phyloP scores from a whole-genome alignment of 2,329 filamentous ascomycete genomes.

The Cordyceps javanica region DNA sequence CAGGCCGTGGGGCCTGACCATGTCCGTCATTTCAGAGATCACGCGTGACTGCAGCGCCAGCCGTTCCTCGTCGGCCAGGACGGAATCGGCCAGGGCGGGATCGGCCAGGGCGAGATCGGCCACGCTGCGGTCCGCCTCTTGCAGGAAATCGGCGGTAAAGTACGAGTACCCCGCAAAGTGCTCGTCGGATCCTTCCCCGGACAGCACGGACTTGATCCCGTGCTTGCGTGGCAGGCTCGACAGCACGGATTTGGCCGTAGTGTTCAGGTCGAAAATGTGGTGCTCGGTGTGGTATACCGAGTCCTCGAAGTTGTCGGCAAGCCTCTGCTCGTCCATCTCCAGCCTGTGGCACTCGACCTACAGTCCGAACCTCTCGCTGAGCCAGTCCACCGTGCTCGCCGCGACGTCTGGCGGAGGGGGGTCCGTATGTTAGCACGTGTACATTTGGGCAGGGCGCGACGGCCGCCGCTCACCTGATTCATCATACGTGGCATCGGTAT shows the following conservation, averaged over 20 bases:
- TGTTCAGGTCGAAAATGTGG: constrained; percentile 41
- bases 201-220: constrained; percentile 49
- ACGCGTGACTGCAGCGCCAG: neutral
- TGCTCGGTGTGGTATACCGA: constrained; percentile 27
- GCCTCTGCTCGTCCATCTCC: constrained; percentile 21
- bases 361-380: too few species aligned
- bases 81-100: too few species aligned
- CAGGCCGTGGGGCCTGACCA: neutral
- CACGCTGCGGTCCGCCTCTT: constrained; percentile 39
- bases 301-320: constrained; percentile 26
- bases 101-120: constrained; percentile 20
- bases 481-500: neutral
- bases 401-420: too few species aligned
- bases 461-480: constrained; percentile 9
- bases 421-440: too few species aligned
- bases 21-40: neutral
- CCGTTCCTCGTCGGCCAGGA: neutral
- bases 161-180: constrained; percentile 46
- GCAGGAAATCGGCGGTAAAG: constrained; percentile 40
- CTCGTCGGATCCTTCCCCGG: constrained; percentile 47
- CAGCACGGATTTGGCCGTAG: constrained; percentile 44
- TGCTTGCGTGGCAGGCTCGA: constrained; percentile 37
- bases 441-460: too few species aligned
- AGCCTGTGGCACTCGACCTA: constrained; percentile 23
- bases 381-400: too few species aligned